Conservation (phyloP, 2,329 filamentous ascomycete genomes). For the Paecilomyces sp. region DNA sequence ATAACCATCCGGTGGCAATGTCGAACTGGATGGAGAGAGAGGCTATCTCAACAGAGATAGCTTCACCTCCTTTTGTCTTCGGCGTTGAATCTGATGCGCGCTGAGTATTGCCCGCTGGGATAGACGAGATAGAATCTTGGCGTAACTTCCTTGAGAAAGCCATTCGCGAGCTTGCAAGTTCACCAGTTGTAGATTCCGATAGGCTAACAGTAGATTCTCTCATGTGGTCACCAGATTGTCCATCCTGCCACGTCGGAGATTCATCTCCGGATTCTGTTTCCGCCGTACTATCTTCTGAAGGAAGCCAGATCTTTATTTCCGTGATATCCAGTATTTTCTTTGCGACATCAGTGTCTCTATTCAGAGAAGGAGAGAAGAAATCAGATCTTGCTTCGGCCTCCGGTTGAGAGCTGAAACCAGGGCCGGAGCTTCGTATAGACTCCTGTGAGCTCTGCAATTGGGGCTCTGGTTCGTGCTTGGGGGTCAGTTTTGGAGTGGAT, state of each 20-base stretch:
- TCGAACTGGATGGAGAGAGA: slow-evolving; percentile 27
- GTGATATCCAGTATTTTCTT: slow-evolving; percentile 30
- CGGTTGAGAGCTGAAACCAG: slow-evolving; percentile 1
- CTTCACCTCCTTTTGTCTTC: slow-evolving; percentile 2
- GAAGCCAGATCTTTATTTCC: slow-evolving; percentile 28
- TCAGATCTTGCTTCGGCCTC: slow-evolving; percentile 7
- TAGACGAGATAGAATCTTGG: not conserved
- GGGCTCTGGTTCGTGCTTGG: slow-evolving; percentile 6
- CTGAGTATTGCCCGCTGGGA: not conserved
- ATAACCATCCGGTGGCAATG: slow-evolving; percentile 34
- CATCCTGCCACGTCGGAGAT: slow-evolving; percentile 5
- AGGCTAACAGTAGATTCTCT: slow-evolving; percentile 14
- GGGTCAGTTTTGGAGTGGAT: slow-evolving; percentile 24
- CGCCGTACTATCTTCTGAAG: slow-evolving; percentile 14
- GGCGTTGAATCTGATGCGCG: not conserved
- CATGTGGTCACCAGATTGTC: slow-evolving; percentile 10
- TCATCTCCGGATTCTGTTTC: slow-evolving; percentile 2
- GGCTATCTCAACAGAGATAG: slow-evolving; percentile 24
- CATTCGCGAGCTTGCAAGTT: slow-evolving; percentile 12
- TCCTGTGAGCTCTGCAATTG: slow-evolving; percentile 2
- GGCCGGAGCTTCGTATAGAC: slow-evolving; percentile 4
- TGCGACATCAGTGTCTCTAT: slow-evolving; percentile 19
- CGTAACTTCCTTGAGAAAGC: not conserved
- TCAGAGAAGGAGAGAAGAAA: slow-evolving; percentile 10
- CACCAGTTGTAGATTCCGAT: slow-evolving; percentile 14